Evolutionary conservation across 495 filamentous ascomycete genomes (phyloP), one percentile per base, ranked within the genome.

Genomic region (Hypoxylon fuscum): DNA sequence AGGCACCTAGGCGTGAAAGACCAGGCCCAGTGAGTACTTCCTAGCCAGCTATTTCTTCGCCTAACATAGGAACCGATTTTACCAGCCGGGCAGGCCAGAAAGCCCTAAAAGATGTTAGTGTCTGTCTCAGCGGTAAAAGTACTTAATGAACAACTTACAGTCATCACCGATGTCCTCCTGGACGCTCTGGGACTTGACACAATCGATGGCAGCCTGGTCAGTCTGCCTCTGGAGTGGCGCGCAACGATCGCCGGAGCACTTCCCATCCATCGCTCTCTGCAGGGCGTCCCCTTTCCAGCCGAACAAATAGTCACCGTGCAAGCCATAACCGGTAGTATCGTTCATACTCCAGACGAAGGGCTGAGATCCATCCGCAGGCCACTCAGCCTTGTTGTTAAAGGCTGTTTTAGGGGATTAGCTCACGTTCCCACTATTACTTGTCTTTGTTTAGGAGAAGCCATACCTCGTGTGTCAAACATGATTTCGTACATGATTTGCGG

Each of bases 241-340:
- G 74, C 81, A 82, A 14, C 68, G 62, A 46, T 72, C 69, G 37
- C 74, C 74, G 8, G 64, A 68, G 69, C 81, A 83, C 21, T 74
- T 65, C 38, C 73, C 75, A 50, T 83, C 77, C 68, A 83, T 73
- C n/a, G 79, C 81, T 5, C 68, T 64, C 72, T 79, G 79, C 2
- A 83, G 70, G 0, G 77, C 71, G 22, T 80, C 75, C 35, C 72
- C 79, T 59, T 82, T 73, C 79, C 80, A 83, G 11, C 81, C 79
- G 64, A 82, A 83, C 38, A 83, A 59, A 61, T 83, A 83, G 47
- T 83, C 81, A 25, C 78, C 81, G 55, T 81, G 80, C 12, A 78
- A 74, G 11, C 75, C 73, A 46, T 76, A 75, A 7, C 80, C 78
- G 20, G 76, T 78, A 23, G 72, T 70, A 50, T 85, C 82, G 10